Evolutionary conservation across 805 yeast genomes (phyloP), one percentile per base, ranked within the genome.

Genomic region (Ogataea kodamae): DNA sequence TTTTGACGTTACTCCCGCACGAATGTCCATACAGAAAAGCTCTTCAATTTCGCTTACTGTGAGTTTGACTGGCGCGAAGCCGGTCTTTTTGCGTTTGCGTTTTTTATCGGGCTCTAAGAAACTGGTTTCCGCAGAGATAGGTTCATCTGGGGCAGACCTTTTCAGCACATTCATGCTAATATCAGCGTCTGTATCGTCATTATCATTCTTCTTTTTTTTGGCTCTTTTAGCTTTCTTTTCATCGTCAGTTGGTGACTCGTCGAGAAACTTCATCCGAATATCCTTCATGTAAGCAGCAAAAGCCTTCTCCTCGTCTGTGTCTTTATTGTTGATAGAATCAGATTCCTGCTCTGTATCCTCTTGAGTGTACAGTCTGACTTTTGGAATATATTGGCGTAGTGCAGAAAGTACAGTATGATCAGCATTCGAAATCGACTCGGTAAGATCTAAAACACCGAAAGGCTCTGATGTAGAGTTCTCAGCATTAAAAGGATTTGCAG

Each of bases 251-350:
- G 31, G 28, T 7, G 33, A 25, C 5, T 44, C 49, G n/a, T 45
- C 47, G 14, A 55, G 46, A 34, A 54, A 55, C n/a, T 43, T 42
- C 29, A 59, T 42, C 39, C 80, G 61, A 13, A 68, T 50, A 33
- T 54, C 51, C 45, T 62, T 67, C 80, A 74, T 74, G 25, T 56
- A 61, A 12, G 61, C 64, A 1, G 76, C 72, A 49, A 66, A 72
- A 24, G 61, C 68, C 22, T 64, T 56, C 50, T 74, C 80, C 35
- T 54, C 61, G 10, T 61, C 67, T 1, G 77, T 66, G 43, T 74
- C 80, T 16, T 55, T 52, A 48, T 74, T 78, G 46, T 68, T 39
- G 11, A 43, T 16, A 2, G 27, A 22, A 5, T 22, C 18, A 5
- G 25, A 11, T 5, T 38, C 37, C 28, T 43, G 45, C 12, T 13